These are phyloP conservation scores for Camellia lanceoleosa DNA, from an alignment of 148 eudicot genomes.

Conservation along the genomic window DNA sequence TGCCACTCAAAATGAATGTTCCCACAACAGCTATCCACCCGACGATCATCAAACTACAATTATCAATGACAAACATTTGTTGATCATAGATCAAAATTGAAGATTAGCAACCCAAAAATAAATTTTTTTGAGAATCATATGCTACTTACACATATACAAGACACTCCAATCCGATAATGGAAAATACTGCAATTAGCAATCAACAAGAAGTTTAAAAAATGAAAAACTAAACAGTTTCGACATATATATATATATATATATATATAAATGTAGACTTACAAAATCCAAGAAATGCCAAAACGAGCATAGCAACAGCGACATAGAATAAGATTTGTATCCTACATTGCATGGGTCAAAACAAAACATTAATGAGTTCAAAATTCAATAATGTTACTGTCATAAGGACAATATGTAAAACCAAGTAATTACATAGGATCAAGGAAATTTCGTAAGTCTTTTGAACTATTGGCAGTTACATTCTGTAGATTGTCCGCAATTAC, in stretches of 20 bases:
- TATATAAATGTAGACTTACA: slow-evolving; percentile 15
- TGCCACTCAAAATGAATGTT: slow-evolving; percentile 28
- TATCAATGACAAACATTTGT: not conserved
- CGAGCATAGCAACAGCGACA: slow-evolving; percentile 17
- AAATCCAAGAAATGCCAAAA: slow-evolving; percentile 29
- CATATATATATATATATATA: no score
- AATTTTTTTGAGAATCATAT: not conserved
- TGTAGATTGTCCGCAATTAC: not conserved
- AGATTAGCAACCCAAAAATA: not conserved
- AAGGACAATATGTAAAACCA: not conserved
- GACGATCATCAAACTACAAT: slow-evolving; percentile 27
- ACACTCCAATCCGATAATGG: slow-evolving; percentile 25
- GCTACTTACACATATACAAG: slow-evolving; percentile 27
- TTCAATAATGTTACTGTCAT: not conserved
- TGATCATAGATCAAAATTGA: not conserved
- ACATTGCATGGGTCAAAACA: slow-evolving; percentile 1
- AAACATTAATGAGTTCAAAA: not conserved
- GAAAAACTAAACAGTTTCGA: no score
- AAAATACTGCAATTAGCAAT: slow-evolving; percentile 27
- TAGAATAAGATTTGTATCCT: slow-evolving; percentile 20
- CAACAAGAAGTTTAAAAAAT: not conserved
- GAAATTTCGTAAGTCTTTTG: slow-evolving; percentile 17
- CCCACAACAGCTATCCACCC: slow-evolving; percentile 35
- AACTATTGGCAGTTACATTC: slow-evolving; percentile 12
- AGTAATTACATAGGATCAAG: slow-evolving; percentile 24